phyloP scores from a whole-genome alignment of 306 rosid species.

The Acacia crassicarpa region DNA sequence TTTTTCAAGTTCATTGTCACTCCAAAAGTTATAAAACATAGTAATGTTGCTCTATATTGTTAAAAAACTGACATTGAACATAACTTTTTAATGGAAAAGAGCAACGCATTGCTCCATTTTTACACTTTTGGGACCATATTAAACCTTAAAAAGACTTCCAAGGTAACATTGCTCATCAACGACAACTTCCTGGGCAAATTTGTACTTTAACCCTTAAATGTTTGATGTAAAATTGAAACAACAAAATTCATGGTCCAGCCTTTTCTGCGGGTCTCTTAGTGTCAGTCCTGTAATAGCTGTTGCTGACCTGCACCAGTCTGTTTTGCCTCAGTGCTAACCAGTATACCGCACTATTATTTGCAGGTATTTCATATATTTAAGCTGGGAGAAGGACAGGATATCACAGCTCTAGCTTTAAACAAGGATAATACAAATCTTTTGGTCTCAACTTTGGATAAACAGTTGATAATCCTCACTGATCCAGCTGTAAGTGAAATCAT shows the following conservation, averaged over 20 bases:
- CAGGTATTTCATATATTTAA: constrained; percentile 78
- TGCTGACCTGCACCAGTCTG: constrained; percentile 2
- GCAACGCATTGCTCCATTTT: too few relatives aligned
- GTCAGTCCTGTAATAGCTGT: constrained; percentile 1
- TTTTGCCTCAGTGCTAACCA: constrained; percentile 13
- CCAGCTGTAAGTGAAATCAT: constrained; percentile 73
- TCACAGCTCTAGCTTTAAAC: constrained; percentile 87
- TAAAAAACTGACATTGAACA: too few relatives aligned
- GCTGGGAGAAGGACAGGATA: constrained; percentile 78
- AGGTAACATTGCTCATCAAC: too few relatives aligned
- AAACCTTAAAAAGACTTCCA: too few relatives aligned
- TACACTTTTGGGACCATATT: too few relatives aligned
- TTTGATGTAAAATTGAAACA: constrained; percentile 5
- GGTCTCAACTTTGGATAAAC: constrained; percentile 87
- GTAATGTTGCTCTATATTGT: too few relatives aligned
- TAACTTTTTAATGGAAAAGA: too few relatives aligned
- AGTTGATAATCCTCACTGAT: constrained; percentile 83
- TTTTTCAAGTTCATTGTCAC: too few relatives aligned
- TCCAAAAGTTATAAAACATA: too few relatives aligned
- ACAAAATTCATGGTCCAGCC: constrained; percentile 13
- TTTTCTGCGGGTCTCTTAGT: constrained; percentile 12
- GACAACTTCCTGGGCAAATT: too few relatives aligned
- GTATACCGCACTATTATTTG: constrained; percentile 26
- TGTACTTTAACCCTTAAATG: too few relatives aligned
- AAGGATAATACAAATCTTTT: constrained; percentile 82